phyloP scores from a whole-genome alignment of 371 early-diverging fungal species.

The Mortierella sp. region DNA sequence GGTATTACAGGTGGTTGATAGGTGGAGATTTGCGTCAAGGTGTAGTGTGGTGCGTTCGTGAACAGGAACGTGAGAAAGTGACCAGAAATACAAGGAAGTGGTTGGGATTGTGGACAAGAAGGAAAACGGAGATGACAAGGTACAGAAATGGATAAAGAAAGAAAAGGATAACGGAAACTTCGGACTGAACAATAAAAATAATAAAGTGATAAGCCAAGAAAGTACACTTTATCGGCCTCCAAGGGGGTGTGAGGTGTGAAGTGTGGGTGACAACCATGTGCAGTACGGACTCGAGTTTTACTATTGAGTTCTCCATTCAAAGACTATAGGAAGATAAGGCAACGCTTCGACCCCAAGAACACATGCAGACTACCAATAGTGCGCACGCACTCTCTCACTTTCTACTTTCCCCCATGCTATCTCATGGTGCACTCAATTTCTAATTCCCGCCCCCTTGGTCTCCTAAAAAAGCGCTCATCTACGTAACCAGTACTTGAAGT shows the following conservation, averaged over 20 bases:
- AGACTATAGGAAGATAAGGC: slow-evolving; percentile 21
- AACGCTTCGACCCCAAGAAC: neutral
- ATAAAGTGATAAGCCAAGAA: neutral
- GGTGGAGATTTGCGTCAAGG: neutral
- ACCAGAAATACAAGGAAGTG: neutral
- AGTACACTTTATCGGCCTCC: slow-evolving; percentile 4
- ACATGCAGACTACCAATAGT: neutral
- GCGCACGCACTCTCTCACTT: neutral
- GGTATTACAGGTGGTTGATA: neutral
- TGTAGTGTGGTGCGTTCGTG: neutral
- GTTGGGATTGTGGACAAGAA: neutral
- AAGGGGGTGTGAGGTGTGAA: neutral
- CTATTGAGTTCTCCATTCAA: neutral
- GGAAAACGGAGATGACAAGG: slow-evolving; percentile 7
- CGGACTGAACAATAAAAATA: neutral
- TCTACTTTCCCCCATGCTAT: neutral
- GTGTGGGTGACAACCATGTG: slow-evolving; percentile 10
- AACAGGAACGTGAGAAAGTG: slow-evolving; percentile 7
- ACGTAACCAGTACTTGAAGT: neutral
- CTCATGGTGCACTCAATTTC: neutral
- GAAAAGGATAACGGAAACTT: slow-evolving; percentile 6
- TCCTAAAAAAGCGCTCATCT: neutral
- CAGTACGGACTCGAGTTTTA: neutral
- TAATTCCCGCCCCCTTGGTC: neutral
- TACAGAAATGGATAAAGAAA: slow-evolving; percentile 13